Evolutionary conservation across 352 stramenopile genomes (phyloP), one percentile per base, ranked within the genome.

Genomic region (Thalassiosira allenii): DNA sequence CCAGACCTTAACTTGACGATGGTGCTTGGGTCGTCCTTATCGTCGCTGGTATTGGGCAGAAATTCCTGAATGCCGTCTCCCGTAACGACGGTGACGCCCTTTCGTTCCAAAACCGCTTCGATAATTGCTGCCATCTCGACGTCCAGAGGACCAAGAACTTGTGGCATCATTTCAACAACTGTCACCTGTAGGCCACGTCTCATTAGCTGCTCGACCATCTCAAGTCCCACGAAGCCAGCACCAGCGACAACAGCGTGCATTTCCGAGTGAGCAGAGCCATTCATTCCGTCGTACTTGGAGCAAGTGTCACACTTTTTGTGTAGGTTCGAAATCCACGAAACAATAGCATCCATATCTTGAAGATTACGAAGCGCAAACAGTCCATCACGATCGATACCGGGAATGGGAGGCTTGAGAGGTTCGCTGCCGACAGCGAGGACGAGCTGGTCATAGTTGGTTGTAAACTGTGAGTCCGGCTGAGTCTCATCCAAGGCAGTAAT

Each of bases 161-260:
- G 86, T 34, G 81, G 74, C 66, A 86, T 59, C 73, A 90, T 84
- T 69, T 94, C 90, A 27, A 94, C 83, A 1, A 94, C 62, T 2
- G 87, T 92, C 4, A 94, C 88, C 34, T 92, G 66, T 11, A 91
- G 66, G 5, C 82, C 81, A 43, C 85, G 71, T 56, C 88, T 49
- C 49, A 85, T 72, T 17, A 94, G 75, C 62, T 93, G 85, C 72
- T 94, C 90, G 0, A 91, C 87, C 87, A 94, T 93, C 78, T 94
- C 90, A 8, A 94, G 64, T 22, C 90, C 90, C 30, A 94, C 76
- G 74, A 94, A 94, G 14, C 89, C 90, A 27, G 84, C 90, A 29
- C 90, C 90, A 20, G 90, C 83, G 30, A 94, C 85, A 2, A 93
- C 88, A 17, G 79, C 87, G 54, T 92, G 85, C 70, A 84, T 88